Conservation (phyloP, 2,329 filamentous ascomycete genomes). For the Penicillium sp. region DNA sequence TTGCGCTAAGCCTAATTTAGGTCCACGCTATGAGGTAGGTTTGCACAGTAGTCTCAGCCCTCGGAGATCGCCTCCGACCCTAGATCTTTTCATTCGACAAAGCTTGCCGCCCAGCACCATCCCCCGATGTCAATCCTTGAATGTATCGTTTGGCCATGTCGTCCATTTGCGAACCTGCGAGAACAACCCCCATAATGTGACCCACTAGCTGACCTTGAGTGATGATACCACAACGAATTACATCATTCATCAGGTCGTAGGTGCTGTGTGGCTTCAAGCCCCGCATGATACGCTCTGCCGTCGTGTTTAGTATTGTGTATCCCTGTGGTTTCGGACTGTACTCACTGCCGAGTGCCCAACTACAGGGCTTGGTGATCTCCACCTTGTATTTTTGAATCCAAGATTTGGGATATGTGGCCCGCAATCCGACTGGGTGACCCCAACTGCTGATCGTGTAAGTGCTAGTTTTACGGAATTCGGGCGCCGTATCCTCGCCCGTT, state of each 20-base stretch:
- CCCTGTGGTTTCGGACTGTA: neutral
- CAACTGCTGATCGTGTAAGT: neutral
- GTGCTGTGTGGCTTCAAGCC: conserved; percentile 2
- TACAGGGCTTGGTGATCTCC: conserved; percentile 1
- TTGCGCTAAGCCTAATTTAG: neutral
- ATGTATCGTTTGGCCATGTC: neutral
- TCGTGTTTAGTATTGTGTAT: neutral
- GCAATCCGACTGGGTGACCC: neutral
- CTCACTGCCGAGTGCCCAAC: neutral
- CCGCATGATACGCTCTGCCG: neutral
- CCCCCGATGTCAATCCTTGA: neutral
- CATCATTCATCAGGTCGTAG: neutral
- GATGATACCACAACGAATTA: conserved; percentile 1
- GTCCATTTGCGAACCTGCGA: neutral
- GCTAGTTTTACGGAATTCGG: conserved; percentile 1
- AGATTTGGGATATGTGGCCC: conserved; percentile 1
- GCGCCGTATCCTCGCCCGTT: neutral
- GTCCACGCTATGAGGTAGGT: neutral
- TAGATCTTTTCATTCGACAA: conserved; percentile 4
- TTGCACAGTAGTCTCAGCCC: neutral
- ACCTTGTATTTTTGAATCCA: conserved; percentile 1
- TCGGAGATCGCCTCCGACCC: neutral
- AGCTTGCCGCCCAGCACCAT: neutral
- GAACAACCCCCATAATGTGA: conserved; percentile 1
- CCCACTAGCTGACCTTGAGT: neutral